Conservation (phyloP, 192 early-diverging fungal species). For the Coemansia sp. region DNA sequence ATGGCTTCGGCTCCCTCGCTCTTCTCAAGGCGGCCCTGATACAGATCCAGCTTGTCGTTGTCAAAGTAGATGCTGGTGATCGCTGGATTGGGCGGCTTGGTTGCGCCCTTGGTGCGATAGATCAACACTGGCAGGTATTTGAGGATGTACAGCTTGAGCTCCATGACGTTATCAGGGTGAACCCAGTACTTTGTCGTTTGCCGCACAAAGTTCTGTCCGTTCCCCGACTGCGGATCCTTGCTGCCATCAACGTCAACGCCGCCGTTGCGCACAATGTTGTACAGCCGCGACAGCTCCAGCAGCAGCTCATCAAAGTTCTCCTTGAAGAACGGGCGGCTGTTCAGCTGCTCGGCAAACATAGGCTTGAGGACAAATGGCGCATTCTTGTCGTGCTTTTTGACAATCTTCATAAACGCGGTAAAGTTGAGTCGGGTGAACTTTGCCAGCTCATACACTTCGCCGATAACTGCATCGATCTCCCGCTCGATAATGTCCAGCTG, state of each 20-base stretch:
- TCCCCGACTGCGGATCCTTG: constrained; percentile 49
- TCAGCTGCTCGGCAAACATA: constrained; percentile 77
- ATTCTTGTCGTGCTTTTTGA: constrained; percentile 99
- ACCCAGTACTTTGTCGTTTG: constrained; percentile 95
- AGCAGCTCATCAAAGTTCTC: constrained; percentile 84
- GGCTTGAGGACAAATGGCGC: constrained; percentile 77
- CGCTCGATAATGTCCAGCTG: constrained; percentile 60
- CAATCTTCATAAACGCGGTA: constrained; percentile 84
- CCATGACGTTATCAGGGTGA: constrained; percentile 90
- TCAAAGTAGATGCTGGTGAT: constrained; percentile 94
- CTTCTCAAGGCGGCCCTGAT: constrained; percentile 81
- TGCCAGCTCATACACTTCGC: constrained; percentile 75
- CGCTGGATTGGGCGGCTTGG: constrained; percentile 75
- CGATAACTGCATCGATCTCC: constrained; percentile 70
- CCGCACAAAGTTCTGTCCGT: constrained; percentile 72
- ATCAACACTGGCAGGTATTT: constrained; percentile 89
- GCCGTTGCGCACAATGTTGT: constrained; percentile 72
- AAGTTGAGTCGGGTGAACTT: constrained; percentile 79
- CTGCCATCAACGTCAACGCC: constrained; percentile 57
- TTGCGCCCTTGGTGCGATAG: constrained; percentile 74
- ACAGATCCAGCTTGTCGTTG: constrained; percentile 84
- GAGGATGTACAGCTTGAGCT: constrained; percentile 88
- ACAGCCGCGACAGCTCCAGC: constrained; percentile 79
- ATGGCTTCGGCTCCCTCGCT: constrained; percentile 87
- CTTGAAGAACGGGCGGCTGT: constrained; percentile 80